phyloP scores from a whole-genome alignment of 1,284 basidiomycete genomes.

The Apiotrichum sp. region DNA sequence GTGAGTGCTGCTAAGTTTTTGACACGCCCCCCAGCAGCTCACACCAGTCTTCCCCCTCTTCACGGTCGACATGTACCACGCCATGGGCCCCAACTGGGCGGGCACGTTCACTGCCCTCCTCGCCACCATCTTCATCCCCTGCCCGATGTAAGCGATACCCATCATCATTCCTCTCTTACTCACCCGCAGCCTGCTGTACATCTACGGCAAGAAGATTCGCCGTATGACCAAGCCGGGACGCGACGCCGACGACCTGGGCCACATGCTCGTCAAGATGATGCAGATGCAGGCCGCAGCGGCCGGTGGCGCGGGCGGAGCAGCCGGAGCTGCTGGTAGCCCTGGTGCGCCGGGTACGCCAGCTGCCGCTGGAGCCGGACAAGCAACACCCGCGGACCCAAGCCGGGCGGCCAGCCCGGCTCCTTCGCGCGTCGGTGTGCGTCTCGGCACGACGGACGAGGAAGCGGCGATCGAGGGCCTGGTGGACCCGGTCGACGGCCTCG shows the following conservation, averaged over 20 bases:
- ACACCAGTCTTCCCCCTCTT: conserved; percentile 55
- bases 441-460: background rate
- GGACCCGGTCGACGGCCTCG: background rate
- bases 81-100: conserved; percentile 59
- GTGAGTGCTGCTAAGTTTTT: background rate
- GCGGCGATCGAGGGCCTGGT: background rate
- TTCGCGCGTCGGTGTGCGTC: background rate
- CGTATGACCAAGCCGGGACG: conserved; percentile 25
- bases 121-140: conserved; percentile 20
- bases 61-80: conserved; percentile 54
- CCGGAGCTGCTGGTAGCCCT: background rate
- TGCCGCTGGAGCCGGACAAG: background rate
- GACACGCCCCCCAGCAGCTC: background rate
- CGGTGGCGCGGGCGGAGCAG: background rate
- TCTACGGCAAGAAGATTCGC: conserved; percentile 22
- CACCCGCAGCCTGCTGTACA: conserved; percentile 18
- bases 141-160: conserved; percentile 8
- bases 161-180: background rate
- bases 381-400: background rate
- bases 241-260: conserved; percentile 22
- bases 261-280: conserved; percentile 21
- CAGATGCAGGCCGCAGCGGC: background rate
- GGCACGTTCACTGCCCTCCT: conserved; percentile 30
- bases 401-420: background rate
- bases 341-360: too few species aligned